These are phyloP conservation scores for Neofusicoccum ribis DNA, from an alignment of 2,329 filamentous ascomycete species.

Conservation along the genomic window DNA sequence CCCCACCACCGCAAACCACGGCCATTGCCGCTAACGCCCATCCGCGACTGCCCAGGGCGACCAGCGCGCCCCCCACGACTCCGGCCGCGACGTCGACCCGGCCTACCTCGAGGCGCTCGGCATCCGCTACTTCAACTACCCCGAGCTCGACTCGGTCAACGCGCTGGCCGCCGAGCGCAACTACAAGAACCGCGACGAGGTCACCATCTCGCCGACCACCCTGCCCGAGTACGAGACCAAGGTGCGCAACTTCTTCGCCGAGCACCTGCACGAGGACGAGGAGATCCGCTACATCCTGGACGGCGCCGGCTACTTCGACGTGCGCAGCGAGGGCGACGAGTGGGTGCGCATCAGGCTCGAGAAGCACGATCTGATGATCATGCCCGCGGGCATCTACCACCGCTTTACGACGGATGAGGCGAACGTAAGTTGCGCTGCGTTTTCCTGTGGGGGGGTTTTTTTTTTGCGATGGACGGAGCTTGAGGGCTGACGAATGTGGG, in stretches of 20 bases:
- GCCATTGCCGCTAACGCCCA: constrained; percentile 20
- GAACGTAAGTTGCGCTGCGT: constrained; percentile 67
- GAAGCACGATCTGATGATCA: constrained; percentile 87
- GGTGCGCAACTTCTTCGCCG: constrained; percentile 88
- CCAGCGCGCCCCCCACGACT: constrained; percentile 89
- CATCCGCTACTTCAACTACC: constrained; percentile 73
- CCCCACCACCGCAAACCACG: constrained; percentile 20
- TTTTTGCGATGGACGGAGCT: neutral
- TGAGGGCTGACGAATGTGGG: neutral
- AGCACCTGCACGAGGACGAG: constrained; percentile 97
- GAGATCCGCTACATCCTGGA: constrained; percentile 94
- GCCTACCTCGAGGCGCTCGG: constrained; percentile 72
- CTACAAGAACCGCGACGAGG: constrained; percentile 95
- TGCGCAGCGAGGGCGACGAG: constrained; percentile 75
- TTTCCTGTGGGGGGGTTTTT: neutral
- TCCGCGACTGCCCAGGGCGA: constrained; percentile 67
- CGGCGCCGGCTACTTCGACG: constrained; percentile 90
- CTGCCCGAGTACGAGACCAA: constrained; percentile 95
- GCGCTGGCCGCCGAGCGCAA: constrained; percentile 69
- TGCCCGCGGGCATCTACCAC: constrained; percentile 95
- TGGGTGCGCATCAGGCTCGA: constrained; percentile 87
- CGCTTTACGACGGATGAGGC: constrained; percentile 91
- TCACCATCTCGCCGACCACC: constrained; percentile 79
- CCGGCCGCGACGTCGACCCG: constrained; percentile 66
- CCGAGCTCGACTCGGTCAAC: constrained; percentile 68